Percentiles rank a stretch among this genome's conserved stretches.
Conservation (phyloP, 768 basidiomycete genomes). For the Mycena alexandri region DNA sequence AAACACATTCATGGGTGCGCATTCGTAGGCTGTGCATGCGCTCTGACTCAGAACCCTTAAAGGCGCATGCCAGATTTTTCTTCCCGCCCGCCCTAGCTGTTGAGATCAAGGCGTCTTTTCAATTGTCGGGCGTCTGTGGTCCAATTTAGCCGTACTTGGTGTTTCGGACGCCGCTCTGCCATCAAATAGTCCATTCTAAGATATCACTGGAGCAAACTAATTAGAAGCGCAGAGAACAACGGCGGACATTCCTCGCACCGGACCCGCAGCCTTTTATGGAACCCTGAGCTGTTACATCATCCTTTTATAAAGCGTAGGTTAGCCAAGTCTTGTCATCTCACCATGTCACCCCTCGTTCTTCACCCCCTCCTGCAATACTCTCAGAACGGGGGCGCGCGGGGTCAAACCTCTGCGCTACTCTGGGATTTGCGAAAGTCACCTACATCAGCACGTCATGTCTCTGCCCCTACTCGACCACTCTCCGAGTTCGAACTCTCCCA, state of each 20-base stretch:
- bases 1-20: slow-evolving; percentile 17
- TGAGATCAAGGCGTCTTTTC: background rate
- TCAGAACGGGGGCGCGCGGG: slow-evolving; percentile 45
- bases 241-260: slow-evolving; percentile 25
- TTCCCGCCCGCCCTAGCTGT: slow-evolving; percentile 17
- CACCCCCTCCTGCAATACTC: slow-evolving; percentile 56
- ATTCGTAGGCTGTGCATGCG: slow-evolving; percentile 22
- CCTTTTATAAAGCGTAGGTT: slow-evolving; percentile 18
- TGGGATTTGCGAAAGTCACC: slow-evolving; percentile 68
- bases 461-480: slow-evolving; percentile 40
- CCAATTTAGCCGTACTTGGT: slow-evolving; percentile 19
- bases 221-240: slow-evolving; percentile 28
- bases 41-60: slow-evolving; percentile 25
- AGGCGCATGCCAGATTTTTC: background rate
- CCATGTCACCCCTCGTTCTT: slow-evolving; percentile 43
- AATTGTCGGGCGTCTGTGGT: background rate
- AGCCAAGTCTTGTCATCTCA: background rate
- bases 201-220: slow-evolving; percentile 1
- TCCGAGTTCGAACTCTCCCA: slow-evolving; percentile 51
- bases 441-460: slow-evolving; percentile 42
- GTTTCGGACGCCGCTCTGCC: slow-evolving; percentile 7
- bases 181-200: slow-evolving; percentile 27
- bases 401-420: slow-evolving; percentile 49
- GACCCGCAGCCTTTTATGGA: slow-evolving; percentile 31
- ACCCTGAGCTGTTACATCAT: slow-evolving; percentile 30